A percentile compares a stretch with the other conserved stretches of the same genome.
phyloP scores from a whole-genome alignment of 1,284 basidiomycete genomes.

The Ganoderma sinense region DNA sequence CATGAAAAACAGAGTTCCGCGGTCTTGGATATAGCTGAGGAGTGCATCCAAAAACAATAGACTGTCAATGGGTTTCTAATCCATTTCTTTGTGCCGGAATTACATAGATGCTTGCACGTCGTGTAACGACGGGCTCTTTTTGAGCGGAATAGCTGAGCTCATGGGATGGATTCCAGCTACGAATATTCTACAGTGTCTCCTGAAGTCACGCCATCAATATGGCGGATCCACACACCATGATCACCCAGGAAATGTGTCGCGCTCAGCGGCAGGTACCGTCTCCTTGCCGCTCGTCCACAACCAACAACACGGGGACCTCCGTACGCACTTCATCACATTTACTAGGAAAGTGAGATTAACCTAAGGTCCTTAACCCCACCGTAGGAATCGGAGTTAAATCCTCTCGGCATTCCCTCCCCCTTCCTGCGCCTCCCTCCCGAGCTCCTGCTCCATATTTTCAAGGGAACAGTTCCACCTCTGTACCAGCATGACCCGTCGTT shows the following conservation, averaged over 20 bases:
- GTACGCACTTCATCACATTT: neutral
- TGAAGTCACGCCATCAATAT: neutral
- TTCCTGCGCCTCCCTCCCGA: slow-evolving; percentile 19
- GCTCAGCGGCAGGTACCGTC: neutral
- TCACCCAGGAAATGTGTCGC: slow-evolving; percentile 16
- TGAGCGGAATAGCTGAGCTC: no score
- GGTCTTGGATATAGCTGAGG: no score
- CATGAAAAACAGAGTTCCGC: no score
- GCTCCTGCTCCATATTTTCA: slow-evolving; percentile 19
- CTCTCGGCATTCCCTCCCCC: neutral
- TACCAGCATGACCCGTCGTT: slow-evolving; percentile 20
- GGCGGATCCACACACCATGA: slow-evolving; percentile 10
- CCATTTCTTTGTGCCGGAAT: no score
- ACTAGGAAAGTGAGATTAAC: neutral
- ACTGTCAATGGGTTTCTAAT: no score
- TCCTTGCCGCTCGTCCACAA: neutral
- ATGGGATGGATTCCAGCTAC: neutral
- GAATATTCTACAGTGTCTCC: neutral
- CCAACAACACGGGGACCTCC: neutral
- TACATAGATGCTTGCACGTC: no score
- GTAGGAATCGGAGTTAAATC: neutral
- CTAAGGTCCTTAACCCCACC: neutral
- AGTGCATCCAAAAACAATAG: no score
- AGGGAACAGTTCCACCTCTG: slow-evolving; percentile 8
- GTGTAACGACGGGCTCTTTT: no score